These are phyloP conservation scores for Paecilomyces dactylethromorphus DNA, from an alignment of 2,329 filamentous ascomycete species.

Conservation along the genomic window DNA sequence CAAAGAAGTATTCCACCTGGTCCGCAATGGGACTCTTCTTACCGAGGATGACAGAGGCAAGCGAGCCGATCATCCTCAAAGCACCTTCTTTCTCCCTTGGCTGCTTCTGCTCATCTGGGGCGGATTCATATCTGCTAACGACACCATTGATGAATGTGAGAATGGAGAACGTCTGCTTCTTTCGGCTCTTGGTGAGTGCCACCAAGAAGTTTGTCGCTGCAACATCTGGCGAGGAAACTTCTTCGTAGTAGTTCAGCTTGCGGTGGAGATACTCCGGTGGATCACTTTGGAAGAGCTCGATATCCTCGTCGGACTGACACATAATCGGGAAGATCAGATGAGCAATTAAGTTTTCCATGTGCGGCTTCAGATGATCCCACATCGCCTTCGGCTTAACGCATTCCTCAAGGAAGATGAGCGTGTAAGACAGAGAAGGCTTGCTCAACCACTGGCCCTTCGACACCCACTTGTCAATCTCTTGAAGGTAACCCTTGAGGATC, in stretches of 20 bases:
- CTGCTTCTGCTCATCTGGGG: slow-evolving; percentile 82
- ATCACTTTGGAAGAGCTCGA: slow-evolving; percentile 89
- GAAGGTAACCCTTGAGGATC: slow-evolving; percentile 89
- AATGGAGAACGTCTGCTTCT: slow-evolving; percentile 93
- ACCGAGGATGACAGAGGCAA: slow-evolving; percentile 87
- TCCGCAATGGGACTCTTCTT: slow-evolving; percentile 98
- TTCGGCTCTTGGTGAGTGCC: slow-evolving; percentile 84
- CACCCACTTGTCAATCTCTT: slow-evolving; percentile 96
- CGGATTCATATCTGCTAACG: slow-evolving; percentile 84
- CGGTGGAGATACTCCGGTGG: slow-evolving; percentile 95
- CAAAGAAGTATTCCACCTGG: slow-evolving; percentile 97
- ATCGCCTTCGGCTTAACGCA: slow-evolving; percentile 96
- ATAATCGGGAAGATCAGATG: slow-evolving; percentile 94
- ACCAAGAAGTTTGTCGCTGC: slow-evolving; percentile 95
- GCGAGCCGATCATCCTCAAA: slow-evolving; percentile 90
- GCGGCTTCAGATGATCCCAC: slow-evolving; percentile 89
- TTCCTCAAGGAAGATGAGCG: slow-evolving; percentile 90
- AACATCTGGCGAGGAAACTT: slow-evolving; percentile 89
- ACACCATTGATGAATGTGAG: slow-evolving; percentile 92
- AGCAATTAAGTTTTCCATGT: slow-evolving; percentile 86
- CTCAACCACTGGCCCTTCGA: slow-evolving; percentile 91
- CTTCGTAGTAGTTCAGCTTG: slow-evolving; percentile 96
- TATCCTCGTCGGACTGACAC: slow-evolving; percentile 84
- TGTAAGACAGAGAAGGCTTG: slow-evolving; percentile 88
- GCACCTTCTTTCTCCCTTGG: slow-evolving; percentile 95